Percentiles rank a stretch among this genome's conserved stretches.
Evolutionary conservation across 306 rosid genomes (phyloP).

Genomic region (Morella rubra): DNA sequence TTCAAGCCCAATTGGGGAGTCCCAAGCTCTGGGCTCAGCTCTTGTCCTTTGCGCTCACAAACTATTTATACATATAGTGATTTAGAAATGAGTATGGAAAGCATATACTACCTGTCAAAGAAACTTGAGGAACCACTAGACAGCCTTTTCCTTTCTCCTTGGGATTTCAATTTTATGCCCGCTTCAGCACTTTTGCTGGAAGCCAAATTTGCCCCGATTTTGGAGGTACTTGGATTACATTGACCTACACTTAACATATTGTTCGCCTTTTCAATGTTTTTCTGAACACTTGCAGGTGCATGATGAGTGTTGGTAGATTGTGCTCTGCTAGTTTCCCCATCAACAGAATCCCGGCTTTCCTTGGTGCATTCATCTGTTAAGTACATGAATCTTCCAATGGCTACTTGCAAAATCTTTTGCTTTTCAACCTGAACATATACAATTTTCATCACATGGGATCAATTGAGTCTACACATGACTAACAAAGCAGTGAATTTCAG

Average conservation of each 20-base stretch:
- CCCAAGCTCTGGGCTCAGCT: too few relatives aligned
- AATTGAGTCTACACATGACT: not conserved
- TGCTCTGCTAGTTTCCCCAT: constrained; percentile 27
- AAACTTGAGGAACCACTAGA: constrained; percentile 51
- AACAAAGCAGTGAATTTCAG: not conserved
- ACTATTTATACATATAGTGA: too few relatives aligned
- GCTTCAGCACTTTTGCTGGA: constrained; percentile 28
- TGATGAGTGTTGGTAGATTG: constrained; percentile 35
- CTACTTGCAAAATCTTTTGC: constrained; percentile 70
- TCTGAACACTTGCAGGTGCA: constrained; percentile 28
- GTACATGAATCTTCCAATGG: constrained; percentile 40
- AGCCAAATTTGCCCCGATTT: constrained; percentile 34
- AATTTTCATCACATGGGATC: not conserved
- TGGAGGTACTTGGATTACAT: constrained; percentile 38
- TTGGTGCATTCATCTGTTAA: constrained; percentile 39
- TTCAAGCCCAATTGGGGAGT: too few relatives aligned
- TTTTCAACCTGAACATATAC: constrained; percentile 70
- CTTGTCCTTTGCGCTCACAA: too few relatives aligned
- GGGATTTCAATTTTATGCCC: constrained; percentile 30
- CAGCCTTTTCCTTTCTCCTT: constrained; percentile 46
- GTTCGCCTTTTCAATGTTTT: constrained; percentile 36
- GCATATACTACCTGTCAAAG: constrained; percentile 62
- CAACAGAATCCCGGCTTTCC: constrained; percentile 34
- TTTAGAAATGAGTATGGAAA: constrained; percentile 23
- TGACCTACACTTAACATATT: constrained; percentile 30